phyloP scores from a whole-genome alignment of 2,329 filamentous ascomycete species.

The Arthrobotrys iridis region DNA sequence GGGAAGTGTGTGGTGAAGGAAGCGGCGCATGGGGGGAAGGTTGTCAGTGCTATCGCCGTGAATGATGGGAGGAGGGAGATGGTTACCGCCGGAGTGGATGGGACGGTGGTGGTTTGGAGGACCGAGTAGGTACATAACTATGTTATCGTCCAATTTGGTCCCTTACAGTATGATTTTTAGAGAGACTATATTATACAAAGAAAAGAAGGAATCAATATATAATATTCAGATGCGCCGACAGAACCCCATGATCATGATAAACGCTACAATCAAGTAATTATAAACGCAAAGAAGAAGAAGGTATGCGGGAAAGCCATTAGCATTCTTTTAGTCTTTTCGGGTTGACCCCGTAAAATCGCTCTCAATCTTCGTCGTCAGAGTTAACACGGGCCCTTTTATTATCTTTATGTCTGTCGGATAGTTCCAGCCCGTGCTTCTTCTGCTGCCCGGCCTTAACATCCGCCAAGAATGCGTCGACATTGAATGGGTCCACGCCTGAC shows the following conservation, averaged over 20 bases:
- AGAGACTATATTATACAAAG: too few species aligned
- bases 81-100: conserved; percentile 57
- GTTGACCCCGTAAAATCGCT: conserved; percentile 38
- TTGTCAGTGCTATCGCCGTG: conserved; percentile 56
- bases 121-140: conserved; percentile 9
- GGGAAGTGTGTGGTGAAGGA: conserved; percentile 56
- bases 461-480: conserved; percentile 90
- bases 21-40: conserved; percentile 57
- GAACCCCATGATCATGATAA: neutral
- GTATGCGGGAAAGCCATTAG: neutral
- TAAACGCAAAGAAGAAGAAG: neutral
- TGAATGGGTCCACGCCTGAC: conserved; percentile 78
- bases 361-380: conserved; percentile 78
- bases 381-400: conserved; percentile 59
- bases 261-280: conserved; percentile 14
- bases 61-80: conserved; percentile 57
- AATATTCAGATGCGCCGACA: neutral
- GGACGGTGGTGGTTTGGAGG: conserved; percentile 53
- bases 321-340: neutral
- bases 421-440: conserved; percentile 78
- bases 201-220: too few species aligned
- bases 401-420: conserved; percentile 66
- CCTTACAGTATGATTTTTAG: too few species aligned
- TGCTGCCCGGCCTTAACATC: conserved; percentile 76
- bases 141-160: too few species aligned